Conservation (phyloP, 495 filamentous ascomycete species). For the Oleoguttula mirabilis region DNA sequence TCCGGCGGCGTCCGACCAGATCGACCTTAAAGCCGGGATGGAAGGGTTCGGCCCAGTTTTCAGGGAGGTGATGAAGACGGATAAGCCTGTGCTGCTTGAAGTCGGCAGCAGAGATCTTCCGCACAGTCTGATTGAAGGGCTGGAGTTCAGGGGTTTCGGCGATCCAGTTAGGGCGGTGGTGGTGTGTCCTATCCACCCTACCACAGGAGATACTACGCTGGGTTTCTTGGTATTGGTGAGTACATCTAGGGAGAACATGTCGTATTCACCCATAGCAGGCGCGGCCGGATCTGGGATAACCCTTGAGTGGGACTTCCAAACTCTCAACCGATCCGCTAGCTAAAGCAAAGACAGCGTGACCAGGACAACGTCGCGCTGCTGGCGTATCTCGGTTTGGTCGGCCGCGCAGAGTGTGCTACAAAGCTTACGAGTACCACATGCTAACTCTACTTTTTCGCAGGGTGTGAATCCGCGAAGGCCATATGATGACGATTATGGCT, state of each 20-base stretch:
- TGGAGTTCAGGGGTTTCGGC: conserved; percentile 52
- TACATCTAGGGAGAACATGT: too few relatives aligned
- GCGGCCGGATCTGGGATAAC: too few relatives aligned
- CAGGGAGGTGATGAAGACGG: conserved; percentile 51
- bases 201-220: conserved; percentile 48
- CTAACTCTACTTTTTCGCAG: too few relatives aligned
- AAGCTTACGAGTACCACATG: too few relatives aligned
- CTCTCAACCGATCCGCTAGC: too few relatives aligned
- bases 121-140: conserved; percentile 42
- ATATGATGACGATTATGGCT: conserved; percentile 56
- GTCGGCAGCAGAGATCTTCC: conserved; percentile 47
- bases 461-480: conserved; percentile 56
- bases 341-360: too few relatives aligned
- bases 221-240: conserved; percentile 60
- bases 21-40: conserved; percentile 48
- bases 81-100: conserved; percentile 46
- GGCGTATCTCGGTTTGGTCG: too few relatives aligned
- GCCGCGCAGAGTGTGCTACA: too few relatives aligned
- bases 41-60: conserved; percentile 56
- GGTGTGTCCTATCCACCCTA: conserved; percentile 58
- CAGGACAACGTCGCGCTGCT: too few relatives aligned
- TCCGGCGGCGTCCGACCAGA: conserved; percentile 34
- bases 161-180: conserved; percentile 53
- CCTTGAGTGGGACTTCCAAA: too few relatives aligned
- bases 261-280: too few relatives aligned